These are phyloP conservation scores for Nyssa sinensis DNA, from an alignment of 148 eudicot genomes.

Conservation along the genomic window DNA sequence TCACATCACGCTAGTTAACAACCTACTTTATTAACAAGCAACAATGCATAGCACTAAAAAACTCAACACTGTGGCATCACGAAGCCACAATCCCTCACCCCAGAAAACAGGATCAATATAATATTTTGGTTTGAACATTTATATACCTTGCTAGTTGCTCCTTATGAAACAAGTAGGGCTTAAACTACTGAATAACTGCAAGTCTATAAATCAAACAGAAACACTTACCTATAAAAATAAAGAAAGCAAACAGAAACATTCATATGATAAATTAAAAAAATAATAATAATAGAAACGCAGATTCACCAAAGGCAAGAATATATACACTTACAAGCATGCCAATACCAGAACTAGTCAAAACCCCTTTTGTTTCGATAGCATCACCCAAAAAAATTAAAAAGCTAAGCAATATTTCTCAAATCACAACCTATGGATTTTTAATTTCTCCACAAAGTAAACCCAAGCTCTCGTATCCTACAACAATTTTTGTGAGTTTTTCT, in stretches of 20 bases:
- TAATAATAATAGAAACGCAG: neutral
- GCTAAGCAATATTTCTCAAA: neutral
- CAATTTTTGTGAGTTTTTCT: no score
- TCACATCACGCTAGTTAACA: neutral
- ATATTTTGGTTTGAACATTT: neutral
- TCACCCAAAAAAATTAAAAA: no score
- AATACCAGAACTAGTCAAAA: neutral
- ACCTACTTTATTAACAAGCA: slow-evolving; percentile 2
- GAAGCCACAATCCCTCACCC: neutral
- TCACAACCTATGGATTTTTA: neutral
- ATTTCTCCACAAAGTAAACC: neutral
- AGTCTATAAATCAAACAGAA: neutral
- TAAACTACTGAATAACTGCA: neutral
- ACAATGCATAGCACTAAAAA: neutral
- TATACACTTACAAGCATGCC: neutral
- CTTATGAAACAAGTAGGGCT: neutral
- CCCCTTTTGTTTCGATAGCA: neutral
- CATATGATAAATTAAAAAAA: neutral
- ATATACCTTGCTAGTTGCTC: neutral
- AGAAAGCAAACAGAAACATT: no score
- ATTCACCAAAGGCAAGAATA: neutral
- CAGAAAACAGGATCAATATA: neutral
- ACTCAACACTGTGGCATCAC: neutral
- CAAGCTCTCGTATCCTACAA: neutral
- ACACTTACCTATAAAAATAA: no score